phyloP scores from a whole-genome alignment of 306 rosid genomes.

The Abrus pulchellus region DNA sequence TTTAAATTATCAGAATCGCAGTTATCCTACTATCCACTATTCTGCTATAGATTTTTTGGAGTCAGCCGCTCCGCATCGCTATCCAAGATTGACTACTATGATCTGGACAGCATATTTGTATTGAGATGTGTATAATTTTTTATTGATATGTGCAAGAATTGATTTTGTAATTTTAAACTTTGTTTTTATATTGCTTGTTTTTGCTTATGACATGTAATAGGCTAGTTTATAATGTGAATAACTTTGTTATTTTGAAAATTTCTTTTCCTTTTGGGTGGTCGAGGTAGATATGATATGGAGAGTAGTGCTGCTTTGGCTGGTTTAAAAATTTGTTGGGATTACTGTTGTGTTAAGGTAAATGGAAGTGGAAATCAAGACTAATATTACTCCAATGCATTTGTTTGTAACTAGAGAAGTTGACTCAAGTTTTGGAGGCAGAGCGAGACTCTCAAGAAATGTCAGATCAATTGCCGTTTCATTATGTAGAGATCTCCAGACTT shows the following conservation, averaged over 20 bases:
- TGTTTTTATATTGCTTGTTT: conserved; percentile 19
- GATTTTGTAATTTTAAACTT: too few species aligned
- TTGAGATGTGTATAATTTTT: too few species aligned
- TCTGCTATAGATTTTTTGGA: too few species aligned
- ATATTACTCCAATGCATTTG: conserved; percentile 38
- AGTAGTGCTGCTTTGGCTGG: conserved; percentile 2
- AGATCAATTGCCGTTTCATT: conserved; percentile 90
- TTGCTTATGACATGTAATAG: conserved; percentile 4
- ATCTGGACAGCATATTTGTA: too few species aligned
- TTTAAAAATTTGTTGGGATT: conserved; percentile 16
- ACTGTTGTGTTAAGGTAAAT: conserved; percentile 18
- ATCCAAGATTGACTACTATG: too few species aligned
- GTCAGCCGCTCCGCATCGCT: too few species aligned
- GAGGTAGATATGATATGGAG: not conserved
- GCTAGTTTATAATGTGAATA: not conserved
- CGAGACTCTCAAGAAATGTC: conserved; percentile 88
- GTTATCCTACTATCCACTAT: too few species aligned
- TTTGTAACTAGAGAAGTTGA: conserved; percentile 77
- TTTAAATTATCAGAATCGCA: too few species aligned
- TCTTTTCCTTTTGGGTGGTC: conserved; percentile 7
- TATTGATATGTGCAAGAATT: too few species aligned
- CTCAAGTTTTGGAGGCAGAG: conserved; percentile 86
- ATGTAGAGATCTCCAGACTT: conserved; percentile 89
- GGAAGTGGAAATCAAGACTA: not conserved
- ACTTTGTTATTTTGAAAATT: not conserved